These are phyloP conservation scores for Cyclostephanos tholiformis DNA, from an alignment of 108 stramenopile genomes.

Conservation along the genomic window DNA sequence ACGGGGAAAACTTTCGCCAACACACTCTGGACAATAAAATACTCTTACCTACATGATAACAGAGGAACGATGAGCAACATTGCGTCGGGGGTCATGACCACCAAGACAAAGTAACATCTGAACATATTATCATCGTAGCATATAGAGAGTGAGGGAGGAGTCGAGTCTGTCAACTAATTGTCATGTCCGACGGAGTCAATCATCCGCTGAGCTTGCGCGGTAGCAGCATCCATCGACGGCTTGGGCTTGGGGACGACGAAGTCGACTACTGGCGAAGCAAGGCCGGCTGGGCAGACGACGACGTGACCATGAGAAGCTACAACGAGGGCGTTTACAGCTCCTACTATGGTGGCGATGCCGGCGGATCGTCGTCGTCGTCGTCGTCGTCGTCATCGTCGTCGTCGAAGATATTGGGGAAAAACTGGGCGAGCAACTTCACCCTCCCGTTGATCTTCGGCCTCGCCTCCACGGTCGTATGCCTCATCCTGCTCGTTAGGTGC, in stretches of 20 bases:
- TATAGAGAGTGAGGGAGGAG: too few relatives aligned
- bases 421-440: conserved; percentile 5
- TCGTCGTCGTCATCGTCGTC: not conserved
- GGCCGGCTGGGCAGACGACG: conserved; percentile 88
- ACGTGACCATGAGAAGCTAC: conserved; percentile 68
- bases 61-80: too few relatives aligned
- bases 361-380: not conserved
- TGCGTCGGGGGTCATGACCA: too few relatives aligned
- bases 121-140: too few relatives aligned
- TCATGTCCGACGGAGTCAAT: not conserved
- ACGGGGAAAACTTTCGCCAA: too few relatives aligned
- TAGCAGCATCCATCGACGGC: not conserved
- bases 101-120: too few relatives aligned
- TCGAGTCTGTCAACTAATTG: not conserved
- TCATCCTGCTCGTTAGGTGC: conserved; percentile 56
- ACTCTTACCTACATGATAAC: too few relatives aligned
- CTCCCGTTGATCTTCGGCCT: conserved; percentile 46
- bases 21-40: too few relatives aligned
- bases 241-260: conserved; percentile 19
- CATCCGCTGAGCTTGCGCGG: not conserved
- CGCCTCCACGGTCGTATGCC: conserved; percentile 46
- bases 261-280: conserved; percentile 80
- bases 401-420: conserved; percentile 4
- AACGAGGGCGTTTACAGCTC: conserved; percentile 73
- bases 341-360: conserved; percentile 53